phyloP scores from a whole-genome alignment of 2,329 filamentous ascomycete genomes.

The Aspergillus ibericus region DNA sequence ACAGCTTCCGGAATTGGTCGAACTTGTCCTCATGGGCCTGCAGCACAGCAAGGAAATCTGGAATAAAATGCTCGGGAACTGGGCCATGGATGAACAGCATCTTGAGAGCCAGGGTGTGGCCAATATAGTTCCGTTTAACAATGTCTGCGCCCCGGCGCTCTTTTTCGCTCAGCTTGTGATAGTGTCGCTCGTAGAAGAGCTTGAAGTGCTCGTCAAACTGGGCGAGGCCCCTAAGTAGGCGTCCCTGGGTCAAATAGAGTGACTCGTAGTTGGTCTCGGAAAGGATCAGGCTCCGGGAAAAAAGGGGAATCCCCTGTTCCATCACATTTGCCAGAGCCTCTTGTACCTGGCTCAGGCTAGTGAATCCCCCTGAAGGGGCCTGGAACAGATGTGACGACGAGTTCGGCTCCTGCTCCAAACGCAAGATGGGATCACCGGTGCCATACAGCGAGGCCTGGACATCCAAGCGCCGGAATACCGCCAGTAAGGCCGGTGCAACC shows the following conservation, averaged over 20 bases:
- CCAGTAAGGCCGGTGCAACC: neutral
- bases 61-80: neutral
- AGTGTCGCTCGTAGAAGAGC: neutral
- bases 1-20: neutral
- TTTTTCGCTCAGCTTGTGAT: neutral
- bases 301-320: neutral
- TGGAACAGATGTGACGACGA: neutral
- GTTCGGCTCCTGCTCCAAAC: neutral
- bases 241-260: neutral
- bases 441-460: neutral
- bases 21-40: neutral
- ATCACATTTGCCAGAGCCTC: neutral
- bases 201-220: neutral
- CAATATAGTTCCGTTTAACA: neutral
- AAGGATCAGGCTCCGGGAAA: neutral
- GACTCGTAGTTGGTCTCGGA: neutral
- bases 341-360: neutral
- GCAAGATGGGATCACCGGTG: neutral
- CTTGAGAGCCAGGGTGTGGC: slow-evolving; percentile 5
- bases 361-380: neutral
- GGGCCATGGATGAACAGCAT: neutral
- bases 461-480: slow-evolving; percentile 3
- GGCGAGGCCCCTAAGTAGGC: neutral
- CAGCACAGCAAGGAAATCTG: neutral
- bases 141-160: slow-evolving; percentile 1